Base-by-base conservation (phyloP, 2,329 filamentous ascomycete species). In the Sporothrix pseudoabietina region DNA sequence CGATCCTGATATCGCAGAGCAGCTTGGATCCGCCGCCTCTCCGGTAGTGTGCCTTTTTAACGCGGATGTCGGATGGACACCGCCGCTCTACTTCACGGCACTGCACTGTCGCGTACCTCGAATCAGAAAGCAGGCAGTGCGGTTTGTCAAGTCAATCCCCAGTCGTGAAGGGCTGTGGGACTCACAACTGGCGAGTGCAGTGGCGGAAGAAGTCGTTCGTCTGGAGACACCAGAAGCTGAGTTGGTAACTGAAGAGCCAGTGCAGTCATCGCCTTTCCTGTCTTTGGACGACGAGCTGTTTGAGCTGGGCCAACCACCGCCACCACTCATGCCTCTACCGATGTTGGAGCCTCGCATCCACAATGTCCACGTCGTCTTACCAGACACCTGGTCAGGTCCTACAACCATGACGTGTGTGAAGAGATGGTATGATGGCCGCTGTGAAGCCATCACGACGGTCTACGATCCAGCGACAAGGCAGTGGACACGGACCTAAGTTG, bases 101-200 rank as follows among this genome's bases (percentile, higher is more conserved):
- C n/a, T 70, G 8, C 68, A 70, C n/a, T 70, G 68, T 2, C 68
- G 68, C 2, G 32, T 70, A 4, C 6, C 30, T 7, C 30, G 68
- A 1, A 44, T 70, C 9, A 49, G 68, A 30, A 41, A 55, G 3
- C 68, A 70, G 49, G 68, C 68, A 0, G 22, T 57, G 8, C 47
- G 52, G 10, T 70, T 70, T 22, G 19, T 70, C 22, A 49, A 55
- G 16, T 70, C 52, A 3, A 55, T 70, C n/a, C 68, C 68, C 3
- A 70, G 41, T 19, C 47, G 68, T 9, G 68, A 70, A 57, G 68
- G 68, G 3, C 14, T 70, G 14, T 70, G 68, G 68, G 68, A 70
- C 52, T 55, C 52, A 9, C 44, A 70, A 14, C 52, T 70, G 8
- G 30, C 68, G 9, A 55, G 68, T 6, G 47, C 49, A 1, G 68